Conservation (phyloP, 257 asterid species). For the Ajuga chamaepitys region DNA sequence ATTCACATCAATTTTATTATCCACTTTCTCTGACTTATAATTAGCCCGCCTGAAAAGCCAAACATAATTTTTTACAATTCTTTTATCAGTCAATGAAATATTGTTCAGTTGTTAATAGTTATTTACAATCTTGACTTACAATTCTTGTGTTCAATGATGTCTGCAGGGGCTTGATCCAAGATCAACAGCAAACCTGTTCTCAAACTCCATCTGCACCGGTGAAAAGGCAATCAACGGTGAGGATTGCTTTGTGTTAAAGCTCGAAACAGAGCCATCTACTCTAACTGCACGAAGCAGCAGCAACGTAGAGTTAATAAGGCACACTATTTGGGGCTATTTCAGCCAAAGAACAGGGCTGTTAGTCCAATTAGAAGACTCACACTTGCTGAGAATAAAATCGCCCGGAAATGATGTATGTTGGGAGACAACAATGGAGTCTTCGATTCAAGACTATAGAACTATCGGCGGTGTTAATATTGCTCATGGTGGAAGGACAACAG, state of each 20-base stretch:
- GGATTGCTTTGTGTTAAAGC: constrained; percentile 38
- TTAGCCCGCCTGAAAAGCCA: too few relatives aligned
- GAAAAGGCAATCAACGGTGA: constrained; percentile 27
- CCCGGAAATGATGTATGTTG: constrained; percentile 15
- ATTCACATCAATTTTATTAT: too few relatives aligned
- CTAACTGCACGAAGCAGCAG: constrained; percentile 22
- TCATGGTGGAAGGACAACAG: constrained; percentile 32
- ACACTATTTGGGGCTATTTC: constrained; percentile 34
- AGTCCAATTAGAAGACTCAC: constrained; percentile 32
- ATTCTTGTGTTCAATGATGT: background rate
- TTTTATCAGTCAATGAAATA: too few relatives aligned
- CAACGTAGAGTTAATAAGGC: constrained; percentile 28
- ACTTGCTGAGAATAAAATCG: constrained; percentile 20
- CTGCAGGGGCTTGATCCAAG: constrained; percentile 37
- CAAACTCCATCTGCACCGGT: constrained; percentile 30
- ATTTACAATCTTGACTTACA: background rate
- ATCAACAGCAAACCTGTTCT: constrained; percentile 31
- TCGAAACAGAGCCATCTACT: constrained; percentile 21
- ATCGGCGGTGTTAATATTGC: constrained; percentile 35
- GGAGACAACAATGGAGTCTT: constrained; percentile 32
- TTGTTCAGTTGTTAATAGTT: too few relatives aligned
- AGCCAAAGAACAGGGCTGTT: constrained; percentile 40
- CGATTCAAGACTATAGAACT: constrained; percentile 29
- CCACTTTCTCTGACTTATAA: too few relatives aligned
- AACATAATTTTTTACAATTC: too few relatives aligned